Base-by-base conservation (phyloP, 805 yeast genomes). In the Middelhovenomyces tepae region DNA sequence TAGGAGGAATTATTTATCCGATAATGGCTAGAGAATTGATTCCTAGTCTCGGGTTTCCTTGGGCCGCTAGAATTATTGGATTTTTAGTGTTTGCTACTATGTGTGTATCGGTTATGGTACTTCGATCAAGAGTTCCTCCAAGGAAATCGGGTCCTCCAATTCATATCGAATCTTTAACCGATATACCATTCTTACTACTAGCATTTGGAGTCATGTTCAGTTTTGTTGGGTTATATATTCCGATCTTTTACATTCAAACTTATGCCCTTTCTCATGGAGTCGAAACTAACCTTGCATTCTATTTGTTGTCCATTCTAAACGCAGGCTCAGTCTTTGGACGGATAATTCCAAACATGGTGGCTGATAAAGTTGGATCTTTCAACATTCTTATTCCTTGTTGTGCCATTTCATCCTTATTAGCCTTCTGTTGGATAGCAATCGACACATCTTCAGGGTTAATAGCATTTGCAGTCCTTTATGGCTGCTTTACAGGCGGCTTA, bases 1-100 rank as follows among this genome's bases (percentile, higher is more conserved):
- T 71, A 7, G 76, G 75, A 4, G 71, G 73, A 7, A 49, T 66
- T 39, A 36, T 65, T 22, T 65, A 65, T 42, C 73, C 75, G 15
- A 51, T 71, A 24, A 58, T 69, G 60, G 57, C 69, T 16, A 59
- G 66, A 34, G 45, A 47, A 10, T 50, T 70, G 27, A 65, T 65
- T 31, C 42, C 47, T 9, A 43, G 47, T n/a, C 49, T 67, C 16
- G 76, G 75, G 1, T 71, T 64, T 45, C 55, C 54, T 10, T 70
- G 75, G 73, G 65, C 71, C 5, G 53, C 68, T 21, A 51, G 75
- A 37, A 47, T 57, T 4, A 45, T 69, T 33, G 68, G 68, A 0
- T 61, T 71, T 39, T 48, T 68, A 23, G 56, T 62, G 31, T 34
- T 58, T 9, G 54, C 37, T 1, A 42, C 53, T 19, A 37, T 43